These are phyloP conservation scores for Talaromyces atroroseus DNA, from an alignment of 2,329 filamentous ascomycete species.

Conservation along the genomic window DNA sequence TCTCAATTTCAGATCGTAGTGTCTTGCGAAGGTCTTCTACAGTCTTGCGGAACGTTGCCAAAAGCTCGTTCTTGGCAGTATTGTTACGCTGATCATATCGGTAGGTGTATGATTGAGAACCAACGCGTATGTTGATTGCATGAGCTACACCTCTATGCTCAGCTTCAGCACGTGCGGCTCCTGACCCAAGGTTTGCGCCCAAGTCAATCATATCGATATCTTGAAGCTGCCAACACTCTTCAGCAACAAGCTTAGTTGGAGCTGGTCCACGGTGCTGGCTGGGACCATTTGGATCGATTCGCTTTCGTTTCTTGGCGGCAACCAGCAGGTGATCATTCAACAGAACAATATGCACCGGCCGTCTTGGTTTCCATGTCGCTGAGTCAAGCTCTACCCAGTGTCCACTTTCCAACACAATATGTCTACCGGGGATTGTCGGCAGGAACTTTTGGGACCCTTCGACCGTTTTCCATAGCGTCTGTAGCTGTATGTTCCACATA, in stretches of 20 bases:
- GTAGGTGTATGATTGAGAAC: constrained; percentile 90
- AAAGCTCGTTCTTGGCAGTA: constrained; percentile 69
- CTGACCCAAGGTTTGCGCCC: constrained; percentile 46
- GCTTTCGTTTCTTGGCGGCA: constrained; percentile 88
- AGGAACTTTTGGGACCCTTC: constrained; percentile 97
- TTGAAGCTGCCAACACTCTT: constrained; percentile 87
- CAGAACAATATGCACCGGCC: constrained; percentile 85
- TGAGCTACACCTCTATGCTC: constrained; percentile 63
- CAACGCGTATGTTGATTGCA: constrained; percentile 85
- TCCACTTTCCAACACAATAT: constrained; percentile 87
- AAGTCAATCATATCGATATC: constrained; percentile 93
- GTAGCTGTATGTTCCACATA: constrained; percentile 62
- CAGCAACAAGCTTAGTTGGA: constrained; percentile 74
- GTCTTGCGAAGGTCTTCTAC: constrained; percentile 86
- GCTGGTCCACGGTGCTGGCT: constrained; percentile 40
- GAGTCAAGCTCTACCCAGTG: constrained; percentile 96
- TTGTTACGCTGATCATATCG: constrained; percentile 77
- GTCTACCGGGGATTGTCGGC: constrained; percentile 81
- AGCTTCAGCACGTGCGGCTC: constrained; percentile 34
- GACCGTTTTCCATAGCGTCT: constrained; percentile 92
- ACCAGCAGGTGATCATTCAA: constrained; percentile 92
- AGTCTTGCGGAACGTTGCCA: constrained; percentile 87
- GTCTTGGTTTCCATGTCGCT: constrained; percentile 88
- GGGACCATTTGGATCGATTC: constrained; percentile 58
- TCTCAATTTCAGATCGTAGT: constrained; percentile 78